Conservation (phyloP, 2,329 filamentous ascomycete species). For the Aspergillus sp. region DNA sequence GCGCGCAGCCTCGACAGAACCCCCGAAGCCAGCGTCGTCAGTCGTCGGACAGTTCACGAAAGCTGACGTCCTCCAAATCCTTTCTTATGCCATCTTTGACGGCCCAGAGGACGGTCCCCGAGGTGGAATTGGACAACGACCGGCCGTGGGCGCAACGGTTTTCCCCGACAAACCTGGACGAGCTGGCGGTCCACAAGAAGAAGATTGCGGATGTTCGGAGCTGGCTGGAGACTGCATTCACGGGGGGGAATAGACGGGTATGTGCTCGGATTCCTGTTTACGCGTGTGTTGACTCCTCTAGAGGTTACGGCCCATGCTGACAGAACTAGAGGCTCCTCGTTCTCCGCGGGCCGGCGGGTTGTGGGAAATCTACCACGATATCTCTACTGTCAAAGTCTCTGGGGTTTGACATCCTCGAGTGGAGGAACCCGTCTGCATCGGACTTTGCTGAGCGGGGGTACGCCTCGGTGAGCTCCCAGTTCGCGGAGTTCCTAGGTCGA, state of each 20-base stretch:
- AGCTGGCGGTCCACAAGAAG: slow-evolving; percentile 87
- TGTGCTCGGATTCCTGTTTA: slow-evolving; percentile 9
- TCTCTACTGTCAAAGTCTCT: slow-evolving; percentile 68
- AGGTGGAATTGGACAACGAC: slow-evolving; percentile 43
- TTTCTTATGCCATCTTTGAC: slow-evolving; percentile 12
- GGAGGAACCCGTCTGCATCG: slow-evolving; percentile 70
- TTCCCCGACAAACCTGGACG: slow-evolving; percentile 62
- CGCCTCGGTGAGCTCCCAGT: slow-evolving; percentile 65
- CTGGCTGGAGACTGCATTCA: slow-evolving; percentile 71
- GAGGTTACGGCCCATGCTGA: slow-evolving; percentile 9
- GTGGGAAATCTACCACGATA: slow-evolving; percentile 85
- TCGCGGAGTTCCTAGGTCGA: slow-evolving; percentile 82
- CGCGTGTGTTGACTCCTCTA: neutral
- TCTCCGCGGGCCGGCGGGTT: slow-evolving; percentile 81
- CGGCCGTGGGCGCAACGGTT: slow-evolving; percentile 85
- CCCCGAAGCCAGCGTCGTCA: slow-evolving; percentile 3
- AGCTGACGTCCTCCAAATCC: slow-evolving; percentile 13
- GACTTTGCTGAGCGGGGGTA: slow-evolving; percentile 53
- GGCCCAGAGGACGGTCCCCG: neutral
- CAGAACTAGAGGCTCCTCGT: slow-evolving; percentile 60
- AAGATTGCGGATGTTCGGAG: slow-evolving; percentile 78
- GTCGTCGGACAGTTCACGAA: slow-evolving; percentile 7
- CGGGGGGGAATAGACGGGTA: slow-evolving; percentile 41
- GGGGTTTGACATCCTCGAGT: slow-evolving; percentile 70
- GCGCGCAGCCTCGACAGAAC: slow-evolving; percentile 5